Conservation (phyloP, 2,329 filamentous ascomycete genomes). For the Xylariaceae sp. region DNA sequence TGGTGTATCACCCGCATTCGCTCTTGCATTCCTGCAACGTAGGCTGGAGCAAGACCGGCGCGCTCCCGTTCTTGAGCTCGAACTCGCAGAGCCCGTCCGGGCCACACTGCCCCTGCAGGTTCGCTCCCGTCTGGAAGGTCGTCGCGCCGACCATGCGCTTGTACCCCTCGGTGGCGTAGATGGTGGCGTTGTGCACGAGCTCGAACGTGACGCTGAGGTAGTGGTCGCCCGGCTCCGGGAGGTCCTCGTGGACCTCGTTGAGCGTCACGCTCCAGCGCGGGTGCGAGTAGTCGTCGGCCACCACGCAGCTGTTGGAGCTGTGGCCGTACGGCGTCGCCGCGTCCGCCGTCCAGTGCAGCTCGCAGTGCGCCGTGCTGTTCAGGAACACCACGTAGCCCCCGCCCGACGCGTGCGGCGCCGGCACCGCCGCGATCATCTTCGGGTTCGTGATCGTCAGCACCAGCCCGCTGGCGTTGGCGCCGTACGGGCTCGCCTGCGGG, state of each 20-base stretch:
- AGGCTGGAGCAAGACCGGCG: slow-evolving; percentile 29
- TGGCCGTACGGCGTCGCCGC: slow-evolving; percentile 27
- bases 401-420: slow-evolving; percentile 33
- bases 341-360: slow-evolving; percentile 31
- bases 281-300: slow-evolving; percentile 4
- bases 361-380: slow-evolving; percentile 28
- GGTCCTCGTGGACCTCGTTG: slow-evolving; percentile 27
- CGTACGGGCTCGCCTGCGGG: slow-evolving; percentile 29
- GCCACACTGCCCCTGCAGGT: slow-evolving; percentile 29
- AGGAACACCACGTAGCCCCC: slow-evolving; percentile 33
- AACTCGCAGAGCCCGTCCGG: slow-evolving; percentile 28
- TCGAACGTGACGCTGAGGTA: slow-evolving; percentile 28
- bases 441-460: slow-evolving; percentile 31
- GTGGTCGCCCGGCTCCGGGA: slow-evolving; percentile 19
- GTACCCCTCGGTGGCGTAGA: slow-evolving; percentile 26
- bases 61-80: slow-evolving; percentile 22
- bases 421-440: slow-evolving; percentile 23
- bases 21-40: slow-evolving; percentile 30
- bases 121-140: slow-evolving; percentile 8
- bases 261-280: slow-evolving; percentile 31
- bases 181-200: slow-evolving; percentile 22
- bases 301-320: slow-evolving; percentile 24
- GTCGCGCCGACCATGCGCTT: slow-evolving; percentile 25
- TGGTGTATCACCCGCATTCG: slow-evolving; percentile 28
- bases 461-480: slow-evolving; percentile 28